Evolutionary conservation across 2,329 filamentous ascomycete genomes (phyloP).

Genomic region (Verticillium longisporum): DNA sequence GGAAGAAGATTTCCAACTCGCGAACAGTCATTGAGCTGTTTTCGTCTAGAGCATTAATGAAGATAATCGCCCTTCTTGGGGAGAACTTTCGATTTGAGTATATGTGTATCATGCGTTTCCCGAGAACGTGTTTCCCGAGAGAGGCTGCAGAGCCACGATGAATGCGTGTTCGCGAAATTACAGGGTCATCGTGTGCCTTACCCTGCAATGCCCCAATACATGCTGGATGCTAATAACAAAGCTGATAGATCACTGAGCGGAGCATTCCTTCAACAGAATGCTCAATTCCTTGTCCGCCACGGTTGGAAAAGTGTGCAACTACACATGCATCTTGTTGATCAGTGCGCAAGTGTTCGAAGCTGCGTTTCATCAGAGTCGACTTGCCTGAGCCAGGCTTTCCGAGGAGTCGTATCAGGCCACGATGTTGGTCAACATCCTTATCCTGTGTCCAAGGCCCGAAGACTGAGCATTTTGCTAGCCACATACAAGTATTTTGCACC

Average conservation of each 20-base stretch:
- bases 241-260: constrained; percentile 7
- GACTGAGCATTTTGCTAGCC: neutral
- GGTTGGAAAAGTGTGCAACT: constrained; percentile 6
- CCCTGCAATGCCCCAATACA: neutral
- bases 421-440: neutral
- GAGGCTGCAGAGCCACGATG: too few species aligned
- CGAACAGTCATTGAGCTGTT: neutral
- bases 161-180: neutral
- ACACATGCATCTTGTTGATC: neutral
- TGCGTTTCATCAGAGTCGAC: constrained; percentile 10
- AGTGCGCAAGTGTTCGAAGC: neutral
- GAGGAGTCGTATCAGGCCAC: neutral
- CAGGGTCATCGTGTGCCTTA: neutral
- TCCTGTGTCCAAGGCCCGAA: neutral
- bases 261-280: neutral
- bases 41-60: constrained; percentile 13
- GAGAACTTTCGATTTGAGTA: neutral
- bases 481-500: neutral
- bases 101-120: neutral
- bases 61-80: constrained; percentile 1
- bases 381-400: constrained; percentile 3
- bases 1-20: constrained; percentile 1
- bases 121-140: too few species aligned
- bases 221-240: neutral
- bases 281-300: constrained; percentile 1